These are phyloP conservation scores for Paxillus involutus DNA, from an alignment of 768 basidiomycete species.

Conservation along the genomic window DNA sequence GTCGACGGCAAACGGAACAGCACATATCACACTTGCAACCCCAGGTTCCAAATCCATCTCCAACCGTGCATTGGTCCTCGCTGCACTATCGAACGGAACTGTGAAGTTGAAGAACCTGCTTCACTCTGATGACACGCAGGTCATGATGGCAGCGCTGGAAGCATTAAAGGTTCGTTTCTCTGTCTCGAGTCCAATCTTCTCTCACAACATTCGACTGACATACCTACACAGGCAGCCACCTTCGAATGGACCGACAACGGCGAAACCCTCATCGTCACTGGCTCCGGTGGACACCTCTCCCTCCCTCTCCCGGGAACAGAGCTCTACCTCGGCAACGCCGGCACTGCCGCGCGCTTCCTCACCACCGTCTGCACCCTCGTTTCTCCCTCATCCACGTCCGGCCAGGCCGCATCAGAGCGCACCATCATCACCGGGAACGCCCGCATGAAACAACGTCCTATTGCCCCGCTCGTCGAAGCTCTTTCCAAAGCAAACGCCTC, in stretches of 20 bases:
- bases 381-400: slow-evolving; percentile 36
- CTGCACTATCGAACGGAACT: slow-evolving; percentile 86
- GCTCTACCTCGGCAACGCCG: slow-evolving; percentile 95
- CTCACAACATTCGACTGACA: not conserved
- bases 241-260: slow-evolving; percentile 97
- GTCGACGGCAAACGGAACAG: not conserved
- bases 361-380: slow-evolving; percentile 95
- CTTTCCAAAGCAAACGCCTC: slow-evolving; percentile 76
- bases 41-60: slow-evolving; percentile 97
- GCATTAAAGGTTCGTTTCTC: slow-evolving; percentile 68
- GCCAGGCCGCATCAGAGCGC: slow-evolving; percentile 37
- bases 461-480: slow-evolving; percentile 92
- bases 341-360: slow-evolving; percentile 96
- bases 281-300: slow-evolving; percentile 77
- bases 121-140: slow-evolving; percentile 97
- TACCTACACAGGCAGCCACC: slow-evolving; percentile 65
- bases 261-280: slow-evolving; percentile 90
- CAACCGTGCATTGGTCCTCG: slow-evolving; percentile 90
- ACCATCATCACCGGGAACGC: slow-evolving; percentile 97
- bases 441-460: slow-evolving; percentile 98
- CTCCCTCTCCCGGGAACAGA: slow-evolving; percentile 82
- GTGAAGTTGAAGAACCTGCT: slow-evolving; percentile 88
- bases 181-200: not conserved
- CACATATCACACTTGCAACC: slow-evolving; percentile 70
- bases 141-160: slow-evolving; percentile 95